phyloP scores from a whole-genome alignment of 345 rosid genomes.

The Reutealis trisperma region DNA sequence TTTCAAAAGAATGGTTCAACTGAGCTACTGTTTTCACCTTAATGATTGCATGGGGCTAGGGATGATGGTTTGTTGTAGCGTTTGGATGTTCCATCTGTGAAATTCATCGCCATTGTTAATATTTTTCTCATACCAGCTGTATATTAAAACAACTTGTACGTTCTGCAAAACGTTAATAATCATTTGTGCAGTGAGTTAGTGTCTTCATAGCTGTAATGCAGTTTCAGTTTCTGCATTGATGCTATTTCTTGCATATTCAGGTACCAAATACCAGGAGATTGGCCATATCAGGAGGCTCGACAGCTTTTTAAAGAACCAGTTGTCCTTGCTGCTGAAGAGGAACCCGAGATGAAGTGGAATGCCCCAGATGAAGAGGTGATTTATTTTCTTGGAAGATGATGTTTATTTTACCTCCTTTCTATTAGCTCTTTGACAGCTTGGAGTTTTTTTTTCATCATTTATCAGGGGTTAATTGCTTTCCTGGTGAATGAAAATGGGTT shows the following conservation, averaged over 20 bases:
- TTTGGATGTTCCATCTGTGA: not conserved
- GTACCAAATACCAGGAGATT: slow-evolving; percentile 79
- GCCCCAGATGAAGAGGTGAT: slow-evolving; percentile 88
- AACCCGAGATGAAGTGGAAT: slow-evolving; percentile 77
- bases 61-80: not conserved
- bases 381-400: slow-evolving; percentile 6
- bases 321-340: slow-evolving; percentile 59
- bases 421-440: slow-evolving; percentile 1
- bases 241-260: slow-evolving; percentile 31
- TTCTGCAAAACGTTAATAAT: not conserved
- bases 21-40: not conserved
- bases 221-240: not conserved
- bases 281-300: slow-evolving; percentile 90
- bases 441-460: not conserved
- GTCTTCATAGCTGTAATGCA: not conserved
- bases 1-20: not conserved
- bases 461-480: slow-evolving; percentile 63
- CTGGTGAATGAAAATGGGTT: slow-evolving; percentile 94
- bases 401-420: not conserved
- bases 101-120: not conserved
- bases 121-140: not conserved
- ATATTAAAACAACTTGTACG: not conserved
- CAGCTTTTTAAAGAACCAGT: slow-evolving; percentile 77
- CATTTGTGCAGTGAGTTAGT: not conserved
- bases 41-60: not conserved